These are phyloP conservation scores for Microsporum canis DNA, from an alignment of 2,329 filamentous ascomycete species.

Conservation along the genomic window DNA sequence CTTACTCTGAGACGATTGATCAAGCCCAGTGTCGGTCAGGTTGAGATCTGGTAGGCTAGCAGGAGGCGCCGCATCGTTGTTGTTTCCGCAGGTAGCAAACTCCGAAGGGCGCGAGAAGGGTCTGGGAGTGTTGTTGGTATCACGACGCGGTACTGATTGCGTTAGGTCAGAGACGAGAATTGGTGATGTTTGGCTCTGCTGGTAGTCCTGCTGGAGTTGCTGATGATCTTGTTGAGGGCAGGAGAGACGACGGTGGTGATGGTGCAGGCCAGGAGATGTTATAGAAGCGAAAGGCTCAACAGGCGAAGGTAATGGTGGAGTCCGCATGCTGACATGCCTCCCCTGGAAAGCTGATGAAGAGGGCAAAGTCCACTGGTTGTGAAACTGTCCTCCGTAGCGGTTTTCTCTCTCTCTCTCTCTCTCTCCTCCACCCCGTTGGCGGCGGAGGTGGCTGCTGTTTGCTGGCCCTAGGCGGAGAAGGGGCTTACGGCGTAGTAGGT, in stretches of 20 bases:
- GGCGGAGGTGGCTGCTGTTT: background rate
- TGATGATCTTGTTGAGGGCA: background rate
- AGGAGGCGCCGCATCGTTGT: background rate
- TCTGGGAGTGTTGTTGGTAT: slow-evolving; percentile 1
- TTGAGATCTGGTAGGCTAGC: background rate
- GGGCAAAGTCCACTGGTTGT: background rate
- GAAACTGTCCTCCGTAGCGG: background rate
- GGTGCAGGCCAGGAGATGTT: slow-evolving; percentile 8
- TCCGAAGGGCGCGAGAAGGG: background rate
- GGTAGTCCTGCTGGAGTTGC: background rate
- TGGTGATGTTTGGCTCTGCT: background rate
- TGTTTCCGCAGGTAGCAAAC: background rate
- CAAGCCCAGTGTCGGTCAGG: background rate
- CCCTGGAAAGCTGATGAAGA: slow-evolving; percentile 16
- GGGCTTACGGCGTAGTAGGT: background rate
- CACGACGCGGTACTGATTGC: background rate
- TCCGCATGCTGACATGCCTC: slow-evolving; percentile 29
- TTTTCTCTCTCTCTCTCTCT: background rate
- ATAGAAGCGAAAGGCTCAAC: slow-evolving; percentile 26
- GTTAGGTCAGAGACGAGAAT: slow-evolving; percentile 15
- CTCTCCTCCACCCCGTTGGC: background rate
- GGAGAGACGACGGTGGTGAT: slow-evolving; percentile 9
- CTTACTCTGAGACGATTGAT: slow-evolving; percentile 17
- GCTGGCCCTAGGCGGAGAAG: background rate
- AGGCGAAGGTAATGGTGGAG: slow-evolving; percentile 31